These are phyloP conservation scores for Senecio squalidus DNA, from an alignment of 140 eudicot genomes.

Conservation along the genomic window DNA sequence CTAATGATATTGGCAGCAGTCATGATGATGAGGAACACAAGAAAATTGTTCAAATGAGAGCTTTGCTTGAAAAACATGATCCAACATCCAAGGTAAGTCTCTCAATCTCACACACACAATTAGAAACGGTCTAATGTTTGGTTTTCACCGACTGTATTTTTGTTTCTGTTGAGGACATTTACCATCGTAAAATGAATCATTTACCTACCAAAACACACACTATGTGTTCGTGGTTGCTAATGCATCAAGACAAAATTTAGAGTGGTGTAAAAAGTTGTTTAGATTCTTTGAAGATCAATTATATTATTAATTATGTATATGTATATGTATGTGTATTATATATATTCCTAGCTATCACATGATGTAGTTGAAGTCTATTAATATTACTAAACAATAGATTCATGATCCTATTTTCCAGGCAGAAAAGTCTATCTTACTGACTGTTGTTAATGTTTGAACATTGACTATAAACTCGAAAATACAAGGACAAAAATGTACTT, in stretches of 20 bases:
- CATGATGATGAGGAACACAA: constrained; percentile 20
- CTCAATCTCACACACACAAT: constrained; percentile 3
- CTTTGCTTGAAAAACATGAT: constrained; percentile 41
- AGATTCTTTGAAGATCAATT: constrained; percentile 7
- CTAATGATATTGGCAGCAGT: constrained; percentile 4
- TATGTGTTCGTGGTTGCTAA: not conserved
- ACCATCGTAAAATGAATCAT: no score
- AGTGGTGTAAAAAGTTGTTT: constrained; percentile 5
- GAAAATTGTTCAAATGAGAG: constrained; percentile 38
- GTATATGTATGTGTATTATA: no score
- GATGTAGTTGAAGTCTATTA: not conserved
- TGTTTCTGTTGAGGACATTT: not conserved
- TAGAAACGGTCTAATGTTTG: no score
- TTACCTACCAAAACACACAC: constrained; percentile 8
- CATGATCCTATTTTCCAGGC: constrained; percentile 16
- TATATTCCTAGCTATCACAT: constrained; percentile 4
- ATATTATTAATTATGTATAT: no score
- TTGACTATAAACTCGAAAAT: not conserved
- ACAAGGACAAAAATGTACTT: not conserved
- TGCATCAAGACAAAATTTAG: constrained; percentile 19
- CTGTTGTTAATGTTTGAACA: not conserved
- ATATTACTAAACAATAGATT: constrained; percentile 2
- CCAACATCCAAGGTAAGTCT: constrained; percentile 43
- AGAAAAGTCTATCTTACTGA: constrained; percentile 14
- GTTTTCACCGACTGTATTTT: no score